phyloP scores from a whole-genome alignment of 257 asterid genomes.

The Solanum microdontum region DNA sequence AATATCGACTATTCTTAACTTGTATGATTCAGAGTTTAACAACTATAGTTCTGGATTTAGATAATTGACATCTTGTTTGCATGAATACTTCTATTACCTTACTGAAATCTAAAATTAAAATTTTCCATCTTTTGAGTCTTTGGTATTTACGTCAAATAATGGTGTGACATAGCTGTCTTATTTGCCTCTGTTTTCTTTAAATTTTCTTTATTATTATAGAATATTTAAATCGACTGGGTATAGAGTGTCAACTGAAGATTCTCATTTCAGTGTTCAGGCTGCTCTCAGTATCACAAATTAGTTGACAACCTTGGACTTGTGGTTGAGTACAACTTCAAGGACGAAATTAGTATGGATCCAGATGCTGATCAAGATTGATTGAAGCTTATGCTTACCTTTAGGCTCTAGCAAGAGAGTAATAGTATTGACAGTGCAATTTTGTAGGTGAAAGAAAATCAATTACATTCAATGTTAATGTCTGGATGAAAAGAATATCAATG shows the following conservation, averaged over 20 bases:
- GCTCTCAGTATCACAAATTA: slow-evolving; percentile 76
- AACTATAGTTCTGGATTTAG: background rate
- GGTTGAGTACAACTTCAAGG: slow-evolving; percentile 63
- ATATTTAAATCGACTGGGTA: background rate
- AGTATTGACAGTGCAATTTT: background rate
- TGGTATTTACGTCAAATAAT: background rate
- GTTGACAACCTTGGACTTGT: slow-evolving; percentile 93
- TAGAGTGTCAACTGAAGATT: background rate
- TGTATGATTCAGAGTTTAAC: background rate
- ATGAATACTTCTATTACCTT: background rate
- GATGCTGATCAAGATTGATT: slow-evolving; percentile 30
- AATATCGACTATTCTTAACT: background rate
- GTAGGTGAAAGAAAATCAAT: background rate
- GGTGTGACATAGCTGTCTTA: background rate
- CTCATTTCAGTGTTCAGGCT: slow-evolving; percentile 70
- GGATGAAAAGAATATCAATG: slow-evolving; percentile 17
- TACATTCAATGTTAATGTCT: background rate
- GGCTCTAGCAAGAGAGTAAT: background rate
- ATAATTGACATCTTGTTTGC: background rate
- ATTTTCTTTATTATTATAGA: background rate
- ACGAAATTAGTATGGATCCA: slow-evolving; percentile 38
- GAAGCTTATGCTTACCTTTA: background rate
- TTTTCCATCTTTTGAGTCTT: background rate
- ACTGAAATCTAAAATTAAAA: background rate
- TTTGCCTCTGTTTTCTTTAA: background rate